Evolutionary conservation across 2,329 filamentous ascomycete genomes (phyloP), one percentile per base, ranked within the genome.

Genomic region (Scedosporium minutisporum): DNA sequence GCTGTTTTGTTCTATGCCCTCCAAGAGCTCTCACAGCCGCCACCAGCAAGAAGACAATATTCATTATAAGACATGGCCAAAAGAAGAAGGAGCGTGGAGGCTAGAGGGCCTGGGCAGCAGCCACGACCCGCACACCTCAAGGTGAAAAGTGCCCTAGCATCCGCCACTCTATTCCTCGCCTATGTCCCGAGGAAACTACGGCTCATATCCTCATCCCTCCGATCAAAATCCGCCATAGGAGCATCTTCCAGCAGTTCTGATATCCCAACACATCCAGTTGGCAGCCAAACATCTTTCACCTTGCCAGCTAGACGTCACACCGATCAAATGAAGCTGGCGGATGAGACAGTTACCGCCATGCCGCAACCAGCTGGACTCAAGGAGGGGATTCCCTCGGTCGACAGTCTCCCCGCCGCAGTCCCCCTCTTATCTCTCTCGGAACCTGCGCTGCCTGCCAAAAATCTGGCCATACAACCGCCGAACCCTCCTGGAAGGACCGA

Each of bases 401-500:
- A 61, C 12, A 18, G 25, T n/a, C 27, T 57, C n/a, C 38, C 29
- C 23, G 16, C 60, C 12, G n/a, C 18, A 16, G 14, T 61, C 9
- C 44, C 51, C 7, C 53, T 21, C 6, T 4, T 58, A 6, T 62
- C 61, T 57, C 38, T 62, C 18, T 23, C 16, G 12, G 61, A 62
- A 21, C 25, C 42, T 27, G 10, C 18, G 7, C 18, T 51, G 7
- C 18, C 53, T 21, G 18, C 21, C 16, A 62, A 58, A 51, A 62
- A 62, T 25, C 44, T 62, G 12, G 61, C 33, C 53, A 62, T 62
- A 23, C 51, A 58, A 18, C 61, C 61, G 3, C 60, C 65, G 27
- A 63, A 63, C 14, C 64, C 64, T 57, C 64, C 65, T 10, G 63
- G 60, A 10, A 55, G 64, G 7, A 64, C 60, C 5, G 61, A 63